Conservation (phyloP, 352 stramenopile genomes). For the Bremia lactucae region DNA sequence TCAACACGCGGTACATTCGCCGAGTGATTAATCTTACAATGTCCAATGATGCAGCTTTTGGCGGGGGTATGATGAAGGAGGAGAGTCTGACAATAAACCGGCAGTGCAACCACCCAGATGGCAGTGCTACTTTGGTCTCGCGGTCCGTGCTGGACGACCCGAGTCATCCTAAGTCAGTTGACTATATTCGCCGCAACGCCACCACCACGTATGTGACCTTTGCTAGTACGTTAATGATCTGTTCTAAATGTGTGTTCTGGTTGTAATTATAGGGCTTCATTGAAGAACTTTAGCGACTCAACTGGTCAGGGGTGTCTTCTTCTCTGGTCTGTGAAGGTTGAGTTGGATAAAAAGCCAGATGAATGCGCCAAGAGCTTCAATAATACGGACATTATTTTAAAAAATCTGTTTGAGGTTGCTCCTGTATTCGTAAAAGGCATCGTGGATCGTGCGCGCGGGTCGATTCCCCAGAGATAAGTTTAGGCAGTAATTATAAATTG, state of each 20-base stretch:
- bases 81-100: slow-evolving; percentile 66
- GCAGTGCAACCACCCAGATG: slow-evolving; percentile 70
- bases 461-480: slow-evolving; percentile 32
- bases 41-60: slow-evolving; percentile 51
- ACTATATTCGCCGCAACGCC: slow-evolving; percentile 68
- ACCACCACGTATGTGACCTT: slow-evolving; percentile 53
- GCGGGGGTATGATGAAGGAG: slow-evolving; percentile 75
- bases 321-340: slow-evolving; percentile 77
- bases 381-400: slow-evolving; percentile 79
- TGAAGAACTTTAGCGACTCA: slow-evolving; percentile 71
- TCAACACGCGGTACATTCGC: slow-evolving; percentile 74
- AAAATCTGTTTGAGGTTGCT: slow-evolving; percentile 83
- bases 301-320: slow-evolving; percentile 58
- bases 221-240: background rate
- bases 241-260: background rate
- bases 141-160: slow-evolving; percentile 60
- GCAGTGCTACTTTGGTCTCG: slow-evolving; percentile 58
- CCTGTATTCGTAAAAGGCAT: slow-evolving; percentile 79
- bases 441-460: slow-evolving; percentile 55
- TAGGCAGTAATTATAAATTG: slow-evolving; percentile 7
- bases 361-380: slow-evolving; percentile 70
- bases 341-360: slow-evolving; percentile 64
- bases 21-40: slow-evolving; percentile 75
- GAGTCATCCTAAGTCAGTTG: slow-evolving; percentile 44
- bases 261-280: slow-evolving; percentile 38